phyloP scores from a whole-genome alignment of 257 asterid species.

The Scutellaria galericulata region DNA sequence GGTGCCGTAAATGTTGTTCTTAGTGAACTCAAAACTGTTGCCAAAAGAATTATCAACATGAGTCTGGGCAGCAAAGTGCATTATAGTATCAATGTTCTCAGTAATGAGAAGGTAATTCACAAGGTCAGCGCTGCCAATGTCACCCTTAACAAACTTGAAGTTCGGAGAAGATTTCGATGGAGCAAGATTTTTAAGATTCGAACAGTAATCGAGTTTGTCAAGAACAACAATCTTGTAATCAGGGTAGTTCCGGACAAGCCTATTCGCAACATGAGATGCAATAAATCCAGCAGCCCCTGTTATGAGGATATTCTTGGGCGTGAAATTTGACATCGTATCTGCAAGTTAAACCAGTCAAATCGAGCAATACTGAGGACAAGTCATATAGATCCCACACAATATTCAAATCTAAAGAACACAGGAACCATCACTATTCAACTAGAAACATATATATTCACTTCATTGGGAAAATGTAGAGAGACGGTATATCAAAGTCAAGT shows the following conservation, averaged over 20 bases:
- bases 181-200: constrained; percentile 57
- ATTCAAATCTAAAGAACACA: background rate
- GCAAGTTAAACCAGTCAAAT: constrained; percentile 23
- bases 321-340: constrained; percentile 48
- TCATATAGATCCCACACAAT: constrained; percentile 4
- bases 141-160: constrained; percentile 74
- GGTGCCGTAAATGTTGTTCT: constrained; percentile 75
- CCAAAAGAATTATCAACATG: constrained; percentile 79
- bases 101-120: constrained; percentile 69
- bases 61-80: constrained; percentile 83
- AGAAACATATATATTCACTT: background rate
- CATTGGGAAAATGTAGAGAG: background rate
- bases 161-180: constrained; percentile 62
- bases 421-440: constrained; percentile 12
- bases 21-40: constrained; percentile 75
- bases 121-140: constrained; percentile 69
- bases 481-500: constrained; percentile 9
- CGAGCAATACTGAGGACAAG: background rate
- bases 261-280: constrained; percentile 75
- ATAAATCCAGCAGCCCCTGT: constrained; percentile 85
- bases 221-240: constrained; percentile 68
- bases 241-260: constrained; percentile 65
- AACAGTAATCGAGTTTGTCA: constrained; percentile 78
- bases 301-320: constrained; percentile 68
- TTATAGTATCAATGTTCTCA: constrained; percentile 67